Conservation (phyloP, 2,329 filamentous ascomycete genomes). For the Coniella vitis region DNA sequence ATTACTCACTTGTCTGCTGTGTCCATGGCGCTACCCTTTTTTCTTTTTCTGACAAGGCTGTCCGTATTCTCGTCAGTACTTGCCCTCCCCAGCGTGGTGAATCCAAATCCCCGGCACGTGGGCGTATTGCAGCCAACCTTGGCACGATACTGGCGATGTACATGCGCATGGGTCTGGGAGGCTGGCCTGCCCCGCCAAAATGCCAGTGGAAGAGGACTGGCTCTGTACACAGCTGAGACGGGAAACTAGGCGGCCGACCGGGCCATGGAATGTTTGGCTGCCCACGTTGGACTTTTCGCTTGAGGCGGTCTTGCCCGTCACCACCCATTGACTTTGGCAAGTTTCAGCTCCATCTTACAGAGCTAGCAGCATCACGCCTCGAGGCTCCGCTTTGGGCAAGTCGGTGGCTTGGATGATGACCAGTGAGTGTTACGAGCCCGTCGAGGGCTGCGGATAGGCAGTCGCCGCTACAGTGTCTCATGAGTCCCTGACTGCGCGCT, state of each 20-base stretch:
- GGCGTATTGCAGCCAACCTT: neutral
- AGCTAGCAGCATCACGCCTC: neutral
- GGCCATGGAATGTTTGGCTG: slow-evolving; percentile 10
- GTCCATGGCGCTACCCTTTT: no score
- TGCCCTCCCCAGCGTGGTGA: no score
- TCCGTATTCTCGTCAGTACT: no score
- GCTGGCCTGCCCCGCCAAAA: slow-evolving; percentile 7
- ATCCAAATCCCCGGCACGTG: slow-evolving; percentile 14
- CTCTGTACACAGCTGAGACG: slow-evolving; percentile 9
- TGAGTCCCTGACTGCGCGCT: slow-evolving; percentile 1
- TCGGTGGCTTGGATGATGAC: slow-evolving; percentile 10
- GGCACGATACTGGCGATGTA: no score
- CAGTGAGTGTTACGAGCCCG: slow-evolving; percentile 13
- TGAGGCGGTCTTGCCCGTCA: slow-evolving; percentile 13
- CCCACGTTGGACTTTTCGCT: neutral
- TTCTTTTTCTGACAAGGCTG: no score
- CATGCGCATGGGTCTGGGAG: no score
- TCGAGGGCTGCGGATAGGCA: slow-evolving; percentile 5
- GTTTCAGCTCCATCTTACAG: slow-evolving; percentile 8
- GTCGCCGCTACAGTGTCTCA: neutral
- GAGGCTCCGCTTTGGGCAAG: slow-evolving; percentile 7
- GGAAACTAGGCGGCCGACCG: slow-evolving; percentile 13
- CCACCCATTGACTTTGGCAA: slow-evolving; percentile 4
- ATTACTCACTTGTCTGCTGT: slow-evolving; percentile 1
- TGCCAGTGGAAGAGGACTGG: slow-evolving; percentile 2